Conservation (phyloP, 2,329 filamentous ascomycete genomes). For the Aspergillus chevalieri region DNA sequence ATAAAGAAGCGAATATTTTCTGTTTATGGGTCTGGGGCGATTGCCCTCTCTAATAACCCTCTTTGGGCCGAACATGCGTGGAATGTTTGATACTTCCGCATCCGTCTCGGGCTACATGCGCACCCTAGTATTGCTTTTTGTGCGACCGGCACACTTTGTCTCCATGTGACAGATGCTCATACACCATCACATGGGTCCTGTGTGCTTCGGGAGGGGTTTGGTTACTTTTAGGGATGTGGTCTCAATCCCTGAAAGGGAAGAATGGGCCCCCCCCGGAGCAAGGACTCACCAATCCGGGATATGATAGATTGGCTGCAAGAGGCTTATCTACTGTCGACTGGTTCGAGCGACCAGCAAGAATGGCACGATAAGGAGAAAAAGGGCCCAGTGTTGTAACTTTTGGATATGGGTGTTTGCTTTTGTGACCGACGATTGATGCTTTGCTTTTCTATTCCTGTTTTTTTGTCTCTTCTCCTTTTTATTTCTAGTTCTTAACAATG, state of each 20-base stretch:
- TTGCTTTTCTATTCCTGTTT: not conserved
- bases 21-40: not conserved
- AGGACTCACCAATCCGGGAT: no score
- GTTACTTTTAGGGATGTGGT: no score
- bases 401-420: not conserved
- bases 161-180: not conserved
- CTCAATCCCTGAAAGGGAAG: no score
- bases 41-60: not conserved
- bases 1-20: slow-evolving; percentile 32
- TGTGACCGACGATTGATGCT: not conserved
- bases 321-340: no score
- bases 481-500: not conserved
- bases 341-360: no score
- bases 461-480: not conserved
- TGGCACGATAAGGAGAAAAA: no score
- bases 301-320: no score
- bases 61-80: not conserved
- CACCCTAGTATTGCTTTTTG: not conserved
- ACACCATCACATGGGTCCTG: not conserved
- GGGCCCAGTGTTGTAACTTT: not conserved
- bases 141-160: not conserved
- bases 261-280: no score
- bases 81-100: not conserved
- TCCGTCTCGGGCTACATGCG: not conserved
- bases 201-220: not conserved